phyloP scores from a whole-genome alignment of 1,139 yeast species.

The Hanseniaspora uvarum region DNA sequence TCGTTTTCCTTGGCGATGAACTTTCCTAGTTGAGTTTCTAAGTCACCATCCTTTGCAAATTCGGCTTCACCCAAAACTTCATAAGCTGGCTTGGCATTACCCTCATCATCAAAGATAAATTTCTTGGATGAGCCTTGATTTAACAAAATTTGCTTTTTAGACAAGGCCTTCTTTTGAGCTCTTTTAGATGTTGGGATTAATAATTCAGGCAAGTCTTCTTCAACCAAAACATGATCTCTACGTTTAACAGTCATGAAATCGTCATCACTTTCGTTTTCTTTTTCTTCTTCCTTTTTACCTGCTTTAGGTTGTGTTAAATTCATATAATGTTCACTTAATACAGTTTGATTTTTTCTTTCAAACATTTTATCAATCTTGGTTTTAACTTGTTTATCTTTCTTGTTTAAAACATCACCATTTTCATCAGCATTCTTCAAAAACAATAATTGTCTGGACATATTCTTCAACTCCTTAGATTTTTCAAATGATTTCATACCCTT shows the following conservation, averaged over 20 bases:
- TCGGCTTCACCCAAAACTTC: conserved; percentile 87
- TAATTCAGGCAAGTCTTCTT: conserved; percentile 54
- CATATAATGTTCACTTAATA: conserved; percentile 76
- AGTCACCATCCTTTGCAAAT: conserved; percentile 68
- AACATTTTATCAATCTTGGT: conserved; percentile 95
- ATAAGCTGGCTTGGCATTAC: conserved; percentile 78
- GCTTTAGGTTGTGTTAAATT: conserved; percentile 45
- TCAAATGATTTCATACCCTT: conserved; percentile 39
- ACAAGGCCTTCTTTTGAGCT: conserved; percentile 75
- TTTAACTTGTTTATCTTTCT: conserved; percentile 44
- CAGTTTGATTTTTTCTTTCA: conserved; percentile 86
- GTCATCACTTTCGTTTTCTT: conserved; percentile 43
- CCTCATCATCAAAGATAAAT: conserved; percentile 85
- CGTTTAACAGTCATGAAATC: conserved; percentile 78
- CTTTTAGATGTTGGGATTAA: conserved; percentile 66
- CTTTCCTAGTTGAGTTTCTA: conserved; percentile 52
- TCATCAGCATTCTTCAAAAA: conserved; percentile 51
- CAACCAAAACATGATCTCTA: conserved; percentile 56
- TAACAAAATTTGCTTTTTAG: conserved; percentile 68
- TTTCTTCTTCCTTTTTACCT: conserved; percentile 24
- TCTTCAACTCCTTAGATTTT: conserved; percentile 62
- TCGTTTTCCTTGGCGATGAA: conserved; percentile 58
- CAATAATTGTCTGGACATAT: conserved; percentile 61
- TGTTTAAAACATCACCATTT: conserved; percentile 47
- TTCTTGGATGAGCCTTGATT: conserved; percentile 64